Evolutionary conservation across 225 moss, liverwort and hornwort species (phyloP).

Genomic region (Bryoerythrophyllum caledonicum): DNA sequence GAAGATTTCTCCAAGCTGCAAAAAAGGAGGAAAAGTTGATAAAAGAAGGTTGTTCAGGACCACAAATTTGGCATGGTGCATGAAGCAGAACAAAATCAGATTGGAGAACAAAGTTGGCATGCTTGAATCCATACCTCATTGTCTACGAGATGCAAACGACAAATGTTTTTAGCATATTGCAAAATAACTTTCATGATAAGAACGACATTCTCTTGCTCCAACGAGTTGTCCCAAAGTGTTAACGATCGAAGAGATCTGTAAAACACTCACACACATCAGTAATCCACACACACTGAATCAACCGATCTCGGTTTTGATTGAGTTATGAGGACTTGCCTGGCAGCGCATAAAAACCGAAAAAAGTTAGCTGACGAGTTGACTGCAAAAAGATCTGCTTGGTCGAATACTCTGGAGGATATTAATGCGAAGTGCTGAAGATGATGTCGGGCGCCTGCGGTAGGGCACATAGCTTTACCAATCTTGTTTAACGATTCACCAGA

Average conservation of each 20-base stretch:
- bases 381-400: constrained; percentile 40
- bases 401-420: constrained; percentile 43
- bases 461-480: constrained; percentile 42
- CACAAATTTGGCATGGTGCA: neutral
- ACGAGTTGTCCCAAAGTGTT: constrained; percentile 42
- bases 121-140: constrained; percentile 39
- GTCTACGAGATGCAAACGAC: constrained; percentile 42
- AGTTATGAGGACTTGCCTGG: constrained; percentile 32
- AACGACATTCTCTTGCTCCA: constrained; percentile 46
- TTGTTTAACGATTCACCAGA: constrained; percentile 43
- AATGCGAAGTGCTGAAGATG: constrained; percentile 48
- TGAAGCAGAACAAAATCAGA: neutral
- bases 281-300: neutral
- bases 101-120: neutral
- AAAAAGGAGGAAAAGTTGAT: constrained; percentile 1
- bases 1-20: constrained; percentile 52
- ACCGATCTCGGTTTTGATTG: neutral
- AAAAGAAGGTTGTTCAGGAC: neutral
- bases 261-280: constrained; percentile 1
- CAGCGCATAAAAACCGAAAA: constrained; percentile 43
- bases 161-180: constrained; percentile 34
- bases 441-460: constrained; percentile 39
- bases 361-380: constrained; percentile 29
- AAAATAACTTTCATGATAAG: constrained; percentile 41
- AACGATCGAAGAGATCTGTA: constrained; percentile 46